phyloP scores from a whole-genome alignment of 306 rosid genomes.

The Morella rubra region DNA sequence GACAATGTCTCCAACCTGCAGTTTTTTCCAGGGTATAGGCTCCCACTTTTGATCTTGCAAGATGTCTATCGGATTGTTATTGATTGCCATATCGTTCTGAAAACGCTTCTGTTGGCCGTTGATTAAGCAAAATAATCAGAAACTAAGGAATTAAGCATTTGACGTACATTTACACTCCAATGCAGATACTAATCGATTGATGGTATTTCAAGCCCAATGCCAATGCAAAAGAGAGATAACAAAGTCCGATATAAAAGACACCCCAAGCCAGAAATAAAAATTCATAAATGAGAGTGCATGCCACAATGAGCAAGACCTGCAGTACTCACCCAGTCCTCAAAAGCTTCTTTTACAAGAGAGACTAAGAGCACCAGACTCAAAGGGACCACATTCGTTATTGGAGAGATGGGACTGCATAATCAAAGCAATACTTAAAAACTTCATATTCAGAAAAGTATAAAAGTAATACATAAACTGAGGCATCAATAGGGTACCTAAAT shows the following conservation, averaged over 20 bases:
- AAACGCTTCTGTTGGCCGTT: constrained; percentile 72
- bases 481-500: constrained; percentile 4
- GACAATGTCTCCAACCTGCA: constrained; percentile 88
- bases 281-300: constrained; percentile 11
- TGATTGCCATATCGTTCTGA: constrained; percentile 84
- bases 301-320: constrained; percentile 22
- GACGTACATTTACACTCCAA: background rate
- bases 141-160: constrained; percentile 10
- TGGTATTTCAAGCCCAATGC: constrained; percentile 14
- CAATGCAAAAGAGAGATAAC: background rate
- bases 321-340: constrained; percentile 88
- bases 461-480: constrained; percentile 5
- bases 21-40: constrained; percentile 76
- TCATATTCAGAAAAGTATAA: background rate
- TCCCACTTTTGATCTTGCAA: constrained; percentile 85
- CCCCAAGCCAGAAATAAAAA: constrained; percentile 2
- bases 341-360: constrained; percentile 90
- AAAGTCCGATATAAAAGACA: background rate
- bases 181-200: background rate
- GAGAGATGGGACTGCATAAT: constrained; percentile 83
- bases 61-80: constrained; percentile 64
- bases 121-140: constrained; percentile 25
- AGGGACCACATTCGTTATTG: constrained; percentile 87
- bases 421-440: constrained; percentile 35
- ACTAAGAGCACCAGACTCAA: constrained; percentile 83